Evolutionary conservation across 108 stramenopile species (phyloP).

Genomic region (Cyclotella baltica): DNA sequence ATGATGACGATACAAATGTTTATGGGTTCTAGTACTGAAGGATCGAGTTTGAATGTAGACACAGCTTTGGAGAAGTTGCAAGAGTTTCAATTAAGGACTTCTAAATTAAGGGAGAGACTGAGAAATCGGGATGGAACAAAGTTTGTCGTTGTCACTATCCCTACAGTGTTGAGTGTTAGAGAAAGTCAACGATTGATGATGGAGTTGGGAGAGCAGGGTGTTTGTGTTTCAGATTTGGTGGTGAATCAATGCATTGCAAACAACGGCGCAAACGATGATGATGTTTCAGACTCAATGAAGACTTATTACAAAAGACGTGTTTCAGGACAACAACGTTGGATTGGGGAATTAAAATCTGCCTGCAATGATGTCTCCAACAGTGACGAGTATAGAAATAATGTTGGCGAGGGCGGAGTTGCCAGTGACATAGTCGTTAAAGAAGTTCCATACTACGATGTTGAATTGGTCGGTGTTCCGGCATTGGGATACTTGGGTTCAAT

Average conservation of each 20-base stretch:
- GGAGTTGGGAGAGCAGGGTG: slow-evolving; percentile 72
- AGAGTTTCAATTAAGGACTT: slow-evolving; percentile 71
- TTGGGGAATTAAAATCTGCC: slow-evolving; percentile 67
- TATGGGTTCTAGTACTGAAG: slow-evolving; percentile 61
- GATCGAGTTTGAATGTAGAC: slow-evolving; percentile 60
- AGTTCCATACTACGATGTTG: slow-evolving; percentile 88
- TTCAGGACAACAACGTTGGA: slow-evolving; percentile 79
- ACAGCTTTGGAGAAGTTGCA: slow-evolving; percentile 75
- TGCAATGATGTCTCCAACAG: slow-evolving; percentile 70
- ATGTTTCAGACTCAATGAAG: slow-evolving; percentile 57
- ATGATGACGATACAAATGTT: slow-evolving; percentile 75
- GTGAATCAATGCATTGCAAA: slow-evolving; percentile 89
- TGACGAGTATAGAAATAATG: slow-evolving; percentile 67
- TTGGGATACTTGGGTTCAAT: slow-evolving; percentile 72
- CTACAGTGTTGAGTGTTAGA: slow-evolving; percentile 83
- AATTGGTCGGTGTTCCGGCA: slow-evolving; percentile 86
- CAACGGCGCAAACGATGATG: slow-evolving; percentile 32
- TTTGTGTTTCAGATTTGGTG: slow-evolving; percentile 78
- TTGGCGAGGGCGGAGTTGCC: slow-evolving; percentile 29
- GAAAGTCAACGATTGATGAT: slow-evolving; percentile 83
- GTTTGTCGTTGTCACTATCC: slow-evolving; percentile 94
- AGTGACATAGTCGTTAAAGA: slow-evolving; percentile 66
- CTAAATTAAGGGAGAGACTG: slow-evolving; percentile 53
- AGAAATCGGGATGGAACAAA: slow-evolving; percentile 61
- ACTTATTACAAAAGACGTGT: slow-evolving; percentile 78